Evolutionary conservation across 2,329 filamentous ascomycete species (phyloP), one percentile per base, ranked within the genome.

Genomic region (Aspergillus tubingensis): DNA sequence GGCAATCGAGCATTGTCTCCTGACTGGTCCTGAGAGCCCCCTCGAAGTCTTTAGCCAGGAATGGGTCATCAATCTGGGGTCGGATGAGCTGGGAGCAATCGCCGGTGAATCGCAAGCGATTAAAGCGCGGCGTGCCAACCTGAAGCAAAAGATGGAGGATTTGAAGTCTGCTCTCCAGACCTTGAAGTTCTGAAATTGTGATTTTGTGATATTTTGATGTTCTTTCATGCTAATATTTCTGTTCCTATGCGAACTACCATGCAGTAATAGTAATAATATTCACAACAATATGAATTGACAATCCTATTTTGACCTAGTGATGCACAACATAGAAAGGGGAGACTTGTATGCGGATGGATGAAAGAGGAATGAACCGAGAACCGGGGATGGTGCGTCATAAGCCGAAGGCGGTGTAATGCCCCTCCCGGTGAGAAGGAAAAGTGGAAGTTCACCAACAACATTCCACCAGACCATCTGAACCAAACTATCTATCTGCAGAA

Each of bases 61-160:
- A 0, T 82, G 83, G 43, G 79, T 89, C 0, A 72, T 81, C 17
- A 62, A 68, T 0, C 73, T 90, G 56, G 77, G 74, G 0, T 65
- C 76, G 0, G 77, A 80, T 0, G 74, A 87, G 67, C 75, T 90
- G 0, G 77, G 81, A 13, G 70, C 76, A 13, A 84, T 90, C 62
- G 86, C 86, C 0, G 85, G 84, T 0, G 87, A 91, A 67, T 83
- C 86, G 21, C 68, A 71, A 0, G 67, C 67, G 0, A 72, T 78
- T 0, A 77, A 75, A 48, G 72, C 75, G 6, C 75, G 74, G 36
- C 77, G 86, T 3, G 68, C 71, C 30, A 74, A 75, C 36, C 65
- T 89, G 13, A 69, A 63, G 0, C 76, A 73, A 2, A 79, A 86
- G 57, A 77, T 85, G 1, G 65, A 75, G 27, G 81, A 77, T 8